Evolutionary conservation across 371 early-diverging fungal genomes (phyloP), one percentile per base, ranked within the genome.

Genomic region (Mortierella sp.): DNA sequence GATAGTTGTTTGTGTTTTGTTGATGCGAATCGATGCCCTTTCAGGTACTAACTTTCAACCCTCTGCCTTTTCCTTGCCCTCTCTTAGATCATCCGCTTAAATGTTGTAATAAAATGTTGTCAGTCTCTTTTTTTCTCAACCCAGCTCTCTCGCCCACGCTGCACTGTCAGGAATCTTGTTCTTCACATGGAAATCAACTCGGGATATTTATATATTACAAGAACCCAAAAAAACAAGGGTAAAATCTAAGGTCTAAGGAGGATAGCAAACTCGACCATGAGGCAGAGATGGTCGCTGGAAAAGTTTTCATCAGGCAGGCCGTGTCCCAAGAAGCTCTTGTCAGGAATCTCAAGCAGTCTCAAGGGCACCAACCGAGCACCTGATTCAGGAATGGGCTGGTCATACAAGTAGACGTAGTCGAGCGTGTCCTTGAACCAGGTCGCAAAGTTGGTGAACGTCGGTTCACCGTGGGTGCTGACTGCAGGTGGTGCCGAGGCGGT

Each of bases 281-380:
- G 76, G 72, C 91, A 90, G 21, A 93, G 74, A 77, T 93, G 93
- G 74, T 93, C 93, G 70, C 91, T 91, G 0, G 92, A 92, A 89
- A 92, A 93, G 71, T 88, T 81, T 76, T 82, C 82, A 75, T 93
- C 90, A 0, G 92, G 93, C n/a, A 93, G 60, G 0, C 92, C 90
- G 18, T 90, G 90, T 43, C 86, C 84, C 68, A 93, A 32, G 21
- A 82, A 70, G 24, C 87, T 88, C 70, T 89, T 83, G 32, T 85
- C 77, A 3, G 91, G 92, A 44, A 92, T 84, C 63, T 70, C 76
- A 27, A 91, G 76, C 0, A 88, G 38, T 32, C 79, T 87, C 27
- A 82, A 71, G 5, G 88, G 84, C 7, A 82, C 77, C 32, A 86
- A 73, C 4, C 75, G 76, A 65, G 80, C 83, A 14, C 83, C 78